Percentiles rank a stretch among this genome's conserved stretches.
Evolutionary conservation across 2,329 filamentous ascomycete genomes (phyloP).

Genomic region (Calonectria pauciramosa): DNA sequence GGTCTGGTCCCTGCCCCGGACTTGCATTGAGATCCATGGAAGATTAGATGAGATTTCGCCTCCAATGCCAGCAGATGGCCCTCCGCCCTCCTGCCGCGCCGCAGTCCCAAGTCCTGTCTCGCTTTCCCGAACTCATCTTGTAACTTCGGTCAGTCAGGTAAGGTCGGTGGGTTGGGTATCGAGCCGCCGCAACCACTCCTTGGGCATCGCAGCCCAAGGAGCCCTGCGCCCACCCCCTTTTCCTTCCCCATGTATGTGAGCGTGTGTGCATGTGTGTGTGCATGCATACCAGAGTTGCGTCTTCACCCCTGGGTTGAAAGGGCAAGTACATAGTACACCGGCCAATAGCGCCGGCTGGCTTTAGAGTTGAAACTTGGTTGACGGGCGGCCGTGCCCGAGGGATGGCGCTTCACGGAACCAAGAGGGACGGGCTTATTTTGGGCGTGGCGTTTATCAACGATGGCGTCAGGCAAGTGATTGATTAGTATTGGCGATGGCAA

Average conservation of each 20-base stretch:
- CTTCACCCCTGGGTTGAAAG: neutral
- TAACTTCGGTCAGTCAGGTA: slow-evolving; percentile 8
- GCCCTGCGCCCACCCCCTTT: slow-evolving; percentile 18
- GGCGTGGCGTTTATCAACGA: neutral
- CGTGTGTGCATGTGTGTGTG: neutral
- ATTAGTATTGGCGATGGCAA: neutral
- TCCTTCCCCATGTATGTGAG: neutral
- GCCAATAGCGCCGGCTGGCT: slow-evolving; percentile 16
- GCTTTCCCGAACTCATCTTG: neutral
- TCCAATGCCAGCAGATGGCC: slow-evolving; percentile 22
- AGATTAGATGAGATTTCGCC: slow-evolving; percentile 30
- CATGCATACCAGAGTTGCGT: neutral
- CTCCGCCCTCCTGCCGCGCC: neutral
- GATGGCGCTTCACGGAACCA: neutral
- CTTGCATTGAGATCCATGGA: slow-evolving; percentile 25
- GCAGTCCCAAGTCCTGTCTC: neutral
- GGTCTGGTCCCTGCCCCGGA: slow-evolving; percentile 9
- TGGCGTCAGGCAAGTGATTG: neutral
- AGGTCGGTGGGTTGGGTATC: slow-evolving; percentile 29
- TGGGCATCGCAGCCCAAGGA: slow-evolving; percentile 34
- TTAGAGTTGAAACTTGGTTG: slow-evolving; percentile 2
- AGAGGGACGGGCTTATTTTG: neutral
- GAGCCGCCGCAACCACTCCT: slow-evolving; percentile 13
- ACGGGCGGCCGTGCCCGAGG: neutral
- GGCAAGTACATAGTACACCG: neutral